These are phyloP conservation scores for Fusarium udum DNA, from an alignment of 2,329 filamentous ascomycete genomes.

Conservation along the genomic window DNA sequence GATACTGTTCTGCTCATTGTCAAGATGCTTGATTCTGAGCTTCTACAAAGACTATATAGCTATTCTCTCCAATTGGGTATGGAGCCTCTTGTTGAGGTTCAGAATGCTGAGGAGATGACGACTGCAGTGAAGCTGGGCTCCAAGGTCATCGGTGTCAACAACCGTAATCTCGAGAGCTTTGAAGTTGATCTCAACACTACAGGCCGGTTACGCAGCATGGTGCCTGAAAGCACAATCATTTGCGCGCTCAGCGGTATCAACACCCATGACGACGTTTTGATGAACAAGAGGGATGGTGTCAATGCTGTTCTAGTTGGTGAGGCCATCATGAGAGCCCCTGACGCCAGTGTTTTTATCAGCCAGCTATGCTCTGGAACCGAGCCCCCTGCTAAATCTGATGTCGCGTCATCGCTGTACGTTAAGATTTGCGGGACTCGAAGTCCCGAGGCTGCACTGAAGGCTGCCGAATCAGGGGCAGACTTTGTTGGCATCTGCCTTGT, in stretches of 20 bases:
- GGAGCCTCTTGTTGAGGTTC: slow-evolving; percentile 97
- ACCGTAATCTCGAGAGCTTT: slow-evolving; percentile 94
- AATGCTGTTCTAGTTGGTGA: slow-evolving; percentile 95
- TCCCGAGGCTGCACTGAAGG: slow-evolving; percentile 79
- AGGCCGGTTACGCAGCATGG: slow-evolving; percentile 85
- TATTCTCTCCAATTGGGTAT: slow-evolving; percentile 93
- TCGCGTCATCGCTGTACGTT: slow-evolving; percentile 69
- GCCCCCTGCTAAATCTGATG: slow-evolving; percentile 47
- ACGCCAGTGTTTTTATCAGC: slow-evolving; percentile 84
- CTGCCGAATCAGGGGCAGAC: slow-evolving; percentile 88
- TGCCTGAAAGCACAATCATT: slow-evolving; percentile 85
- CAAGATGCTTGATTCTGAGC: slow-evolving; percentile 88
- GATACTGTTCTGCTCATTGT: slow-evolving; percentile 96
- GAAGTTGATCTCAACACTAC: slow-evolving; percentile 96
- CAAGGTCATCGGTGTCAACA: slow-evolving; percentile 96
- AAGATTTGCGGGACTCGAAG: slow-evolving; percentile 96
- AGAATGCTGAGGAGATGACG: slow-evolving; percentile 92
- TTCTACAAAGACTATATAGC: slow-evolving; percentile 80
- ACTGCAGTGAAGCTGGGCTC: slow-evolving; percentile 86
- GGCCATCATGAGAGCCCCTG: slow-evolving; percentile 89
- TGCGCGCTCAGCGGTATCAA: slow-evolving; percentile 96
- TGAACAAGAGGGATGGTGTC: slow-evolving; percentile 88
- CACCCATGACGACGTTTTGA: slow-evolving; percentile 84
- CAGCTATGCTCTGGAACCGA: slow-evolving; percentile 75
- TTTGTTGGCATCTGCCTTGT: slow-evolving; percentile 94